These are phyloP conservation scores for Azolla pinnata DNA, from an alignment of 75 land plant genomes.

Conservation along the genomic window DNA sequence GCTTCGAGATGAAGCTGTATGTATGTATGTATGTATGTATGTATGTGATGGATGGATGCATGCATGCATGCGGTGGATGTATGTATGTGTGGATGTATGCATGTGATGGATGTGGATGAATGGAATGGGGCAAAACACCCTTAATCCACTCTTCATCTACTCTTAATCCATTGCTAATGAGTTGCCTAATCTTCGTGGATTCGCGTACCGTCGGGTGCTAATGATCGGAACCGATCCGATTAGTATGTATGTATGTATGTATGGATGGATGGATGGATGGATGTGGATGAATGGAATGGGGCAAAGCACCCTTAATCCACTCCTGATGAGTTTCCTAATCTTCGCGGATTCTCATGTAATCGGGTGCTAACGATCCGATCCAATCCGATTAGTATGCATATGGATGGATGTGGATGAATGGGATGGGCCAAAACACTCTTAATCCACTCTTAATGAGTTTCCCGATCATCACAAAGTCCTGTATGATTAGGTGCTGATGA, in stretches of 20 bases:
- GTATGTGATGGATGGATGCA: neutral
- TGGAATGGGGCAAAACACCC: neutral
- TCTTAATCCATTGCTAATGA: no score
- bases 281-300: neutral
- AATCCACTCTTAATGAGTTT: neutral
- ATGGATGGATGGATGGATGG: neutral
- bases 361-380: no score
- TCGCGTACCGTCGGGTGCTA: neutral
- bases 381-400: neutral
- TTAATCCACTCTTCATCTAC: neutral
- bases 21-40: neutral
- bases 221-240: no score
- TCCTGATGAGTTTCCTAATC: neutral
- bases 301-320: neutral
- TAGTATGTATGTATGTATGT: neutral
- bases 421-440: neutral
- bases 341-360: neutral
- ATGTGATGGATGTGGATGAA: neutral
- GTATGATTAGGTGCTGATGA: no score
- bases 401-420: neutral
- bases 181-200: neutral
- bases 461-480: neutral
- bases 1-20: no score
- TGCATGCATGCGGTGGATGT: neutral
- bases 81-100: neutral